Percentiles rank a stretch among this genome's conserved stretches.
Evolutionary conservation across 352 stramenopile genomes (phyloP).

Genomic region (Phytophthora pistaciae): DNA sequence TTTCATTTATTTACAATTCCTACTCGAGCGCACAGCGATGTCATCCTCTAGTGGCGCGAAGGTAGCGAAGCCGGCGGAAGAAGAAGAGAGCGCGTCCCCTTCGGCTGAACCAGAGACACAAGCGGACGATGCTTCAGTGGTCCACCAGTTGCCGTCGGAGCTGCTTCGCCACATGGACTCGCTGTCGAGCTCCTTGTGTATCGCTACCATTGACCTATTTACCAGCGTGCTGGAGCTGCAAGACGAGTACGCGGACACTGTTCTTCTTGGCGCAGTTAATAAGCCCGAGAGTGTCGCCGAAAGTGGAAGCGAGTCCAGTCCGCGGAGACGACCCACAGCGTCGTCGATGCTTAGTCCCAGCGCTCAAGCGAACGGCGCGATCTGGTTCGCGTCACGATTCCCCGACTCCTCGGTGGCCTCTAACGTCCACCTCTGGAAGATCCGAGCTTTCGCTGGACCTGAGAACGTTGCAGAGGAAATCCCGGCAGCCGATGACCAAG

Average conservation of each 20-base stretch:
- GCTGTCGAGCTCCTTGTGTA: slow-evolving; percentile 80
- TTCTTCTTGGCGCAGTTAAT: slow-evolving; percentile 46
- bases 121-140: slow-evolving; percentile 15
- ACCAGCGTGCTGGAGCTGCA: slow-evolving; percentile 76
- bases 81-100: slow-evolving; percentile 4
- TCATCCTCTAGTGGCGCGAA: background rate
- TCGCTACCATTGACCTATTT: slow-evolving; percentile 88
- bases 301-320: slow-evolving; percentile 22
- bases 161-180: slow-evolving; percentile 85
- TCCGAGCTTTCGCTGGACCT: slow-evolving; percentile 66
- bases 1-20: slow-evolving; percentile 80
- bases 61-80: slow-evolving; percentile 6
- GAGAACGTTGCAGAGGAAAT: slow-evolving; percentile 63
- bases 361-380: slow-evolving; percentile 48
- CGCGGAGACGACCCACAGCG: slow-evolving; percentile 19
- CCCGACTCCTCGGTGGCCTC: slow-evolving; percentile 79
- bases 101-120: slow-evolving; percentile 19
- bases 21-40: slow-evolving; percentile 54
- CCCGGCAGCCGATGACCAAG: slow-evolving; percentile 62
- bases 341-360: slow-evolving; percentile 27
- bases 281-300: slow-evolving; percentile 18
- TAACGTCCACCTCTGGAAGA: slow-evolving; percentile 86
- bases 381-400: slow-evolving; percentile 87
- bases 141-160: slow-evolving; percentile 69
- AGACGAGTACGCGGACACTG: slow-evolving; percentile 65